Evolutionary conservation across 2,329 filamentous ascomycete species (phyloP), one percentile per base, ranked within the genome.

Genomic region (Alternaria atra): DNA sequence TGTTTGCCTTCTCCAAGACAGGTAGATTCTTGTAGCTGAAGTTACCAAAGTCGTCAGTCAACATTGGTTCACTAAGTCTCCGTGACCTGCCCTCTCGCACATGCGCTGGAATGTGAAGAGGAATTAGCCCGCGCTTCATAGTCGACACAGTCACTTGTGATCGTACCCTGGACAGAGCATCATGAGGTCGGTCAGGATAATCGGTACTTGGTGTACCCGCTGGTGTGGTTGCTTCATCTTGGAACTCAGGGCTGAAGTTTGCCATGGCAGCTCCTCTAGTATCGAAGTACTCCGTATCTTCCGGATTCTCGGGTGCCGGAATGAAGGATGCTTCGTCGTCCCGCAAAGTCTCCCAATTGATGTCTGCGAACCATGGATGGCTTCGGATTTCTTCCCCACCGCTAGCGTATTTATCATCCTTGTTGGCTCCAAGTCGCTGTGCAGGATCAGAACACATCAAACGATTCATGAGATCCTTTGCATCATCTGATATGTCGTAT

Each of bases 221-320:
- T n/a, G 91, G 88, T 8, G 93, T 91, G 1, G 93, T 90, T 42
- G 85, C 81, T 73, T 96, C 92, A 71, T 98, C 95, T 75, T 98
- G 94, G 72, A 97, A 90, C 76, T 99, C 95, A 65, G 97, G 93
- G 1, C 91, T 90, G 77, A 99, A 99, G 3, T 92, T 91, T 72
- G 97, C 92, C 67, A 98, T 85, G 1, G 93, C 96, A 15, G 95
- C 95, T 29, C 95, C 95, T 67, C 95, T 88, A 23, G 92, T 82
- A 80, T 99, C 95, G 70, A 99, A 99, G 75, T 99, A 99, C 74
- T 99, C 96, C 0, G 95, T 99, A 73, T 99, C 94, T 77, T 99
- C 95, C 0, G 93, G 94, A 69, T 99, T 94, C 73, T 97, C 93
- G 1, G 91, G 90, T 40, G 92, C 91, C 0, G 95, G 95, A 10